Conservation (phyloP, 2,329 filamentous ascomycete species). For the Podosphaera fusca region DNA sequence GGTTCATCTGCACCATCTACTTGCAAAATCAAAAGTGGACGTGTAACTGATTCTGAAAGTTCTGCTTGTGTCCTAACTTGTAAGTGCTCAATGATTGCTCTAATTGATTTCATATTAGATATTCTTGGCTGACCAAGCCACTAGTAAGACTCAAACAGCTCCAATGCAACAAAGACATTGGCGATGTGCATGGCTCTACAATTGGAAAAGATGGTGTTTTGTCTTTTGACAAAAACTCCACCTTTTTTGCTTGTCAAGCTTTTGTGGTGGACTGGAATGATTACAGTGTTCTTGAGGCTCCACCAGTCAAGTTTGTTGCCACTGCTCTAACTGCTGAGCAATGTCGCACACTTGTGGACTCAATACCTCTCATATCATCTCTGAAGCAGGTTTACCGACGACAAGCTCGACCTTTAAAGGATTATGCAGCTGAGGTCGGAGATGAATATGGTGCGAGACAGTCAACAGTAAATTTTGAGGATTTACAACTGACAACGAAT, state of each 20-base stretch:
- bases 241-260: slow-evolving; percentile 37
- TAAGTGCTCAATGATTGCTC: slow-evolving; percentile 10
- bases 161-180: slow-evolving; percentile 26
- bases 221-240: slow-evolving; percentile 22
- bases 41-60: slow-evolving; percentile 29
- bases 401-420: no score
- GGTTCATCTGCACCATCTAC: slow-evolving; percentile 23
- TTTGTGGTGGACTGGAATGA: slow-evolving; percentile 30
- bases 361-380: not conserved
- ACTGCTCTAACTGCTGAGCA: slow-evolving; percentile 23
- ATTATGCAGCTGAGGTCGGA: no score
- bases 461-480: no score
- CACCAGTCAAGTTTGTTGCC: slow-evolving; percentile 25
- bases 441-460: no score
- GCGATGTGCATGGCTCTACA: slow-evolving; percentile 29
- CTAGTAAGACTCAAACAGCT: slow-evolving; percentile 7
- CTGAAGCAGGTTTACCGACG: not conserved
- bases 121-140: not conserved
- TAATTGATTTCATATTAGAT: not conserved
- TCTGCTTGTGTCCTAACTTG: slow-evolving; percentile 41
- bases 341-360: slow-evolving; percentile 12
- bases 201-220: slow-evolving; percentile 29
- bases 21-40: slow-evolving; percentile 31
- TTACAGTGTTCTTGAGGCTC: slow-evolving; percentile 21
- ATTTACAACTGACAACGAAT: no score